These are phyloP conservation scores for Magnaporthiopsis incrustans DNA, from an alignment of 2,329 filamentous ascomycete species.

Conservation along the genomic window DNA sequence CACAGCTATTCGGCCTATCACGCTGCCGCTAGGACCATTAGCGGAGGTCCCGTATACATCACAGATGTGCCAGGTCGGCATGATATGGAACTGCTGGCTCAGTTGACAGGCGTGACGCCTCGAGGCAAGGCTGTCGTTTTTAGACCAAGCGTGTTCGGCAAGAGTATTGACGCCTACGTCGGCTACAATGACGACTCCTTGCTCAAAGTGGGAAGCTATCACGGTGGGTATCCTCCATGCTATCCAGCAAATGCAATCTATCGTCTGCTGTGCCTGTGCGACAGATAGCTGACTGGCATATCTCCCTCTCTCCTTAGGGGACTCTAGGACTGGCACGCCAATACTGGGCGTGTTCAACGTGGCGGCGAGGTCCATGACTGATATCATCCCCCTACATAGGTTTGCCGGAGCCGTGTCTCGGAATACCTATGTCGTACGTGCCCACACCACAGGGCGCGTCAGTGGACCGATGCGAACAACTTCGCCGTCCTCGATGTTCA, in stretches of 20 bases:
- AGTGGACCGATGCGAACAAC: conserved; percentile 41
- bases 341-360: conserved; percentile 85
- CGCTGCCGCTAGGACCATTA: conserved; percentile 81
- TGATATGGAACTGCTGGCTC: conserved; percentile 62
- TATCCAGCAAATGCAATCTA: not conserved
- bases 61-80: conserved; percentile 84
- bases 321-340: conserved; percentile 46
- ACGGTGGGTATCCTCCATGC: conserved; percentile 37
- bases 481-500: conserved; percentile 43
- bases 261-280: not conserved
- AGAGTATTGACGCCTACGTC: conserved; percentile 64
- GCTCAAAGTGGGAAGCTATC: conserved; percentile 72
- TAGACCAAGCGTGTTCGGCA: conserved; percentile 66
- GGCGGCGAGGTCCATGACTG: conserved; percentile 50
- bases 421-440: conserved; percentile 61
- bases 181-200: conserved; percentile 65
- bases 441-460: conserved; percentile 59
- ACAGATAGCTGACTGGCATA: not conserved
- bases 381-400: conserved; percentile 60
- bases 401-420: conserved; percentile 62
- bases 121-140: conserved; percentile 72
- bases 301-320: not conserved
- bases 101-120: conserved; percentile 72
- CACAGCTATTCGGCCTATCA: conserved; percentile 73
- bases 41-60: conserved; percentile 88